A percentile compares a stretch with the other conserved stretches of the same genome.
Conservation (phyloP, 164 flowering plant species). For the Buxus sempervirens region DNA sequence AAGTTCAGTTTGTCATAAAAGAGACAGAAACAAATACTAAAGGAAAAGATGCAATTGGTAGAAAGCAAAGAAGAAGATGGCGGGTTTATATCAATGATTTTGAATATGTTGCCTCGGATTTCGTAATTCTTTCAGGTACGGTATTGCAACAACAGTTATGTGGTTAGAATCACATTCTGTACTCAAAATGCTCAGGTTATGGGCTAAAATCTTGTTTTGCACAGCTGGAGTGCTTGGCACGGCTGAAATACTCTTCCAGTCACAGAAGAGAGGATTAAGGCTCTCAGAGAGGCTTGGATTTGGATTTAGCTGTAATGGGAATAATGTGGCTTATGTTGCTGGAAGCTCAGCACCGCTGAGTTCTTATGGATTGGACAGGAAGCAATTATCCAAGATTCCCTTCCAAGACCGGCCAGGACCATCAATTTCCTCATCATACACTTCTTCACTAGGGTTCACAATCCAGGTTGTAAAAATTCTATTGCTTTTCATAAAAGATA, state of each 20-base stretch:
- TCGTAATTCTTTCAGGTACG: conserved; percentile 56
- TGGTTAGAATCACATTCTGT: no score
- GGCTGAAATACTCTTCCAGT: conserved; percentile 41
- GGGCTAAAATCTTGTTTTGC: not conserved
- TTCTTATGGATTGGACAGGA: no score
- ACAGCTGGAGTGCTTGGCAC: conserved; percentile 66
- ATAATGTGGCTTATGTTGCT: conserved; percentile 45
- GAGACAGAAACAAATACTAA: conserved; percentile 17
- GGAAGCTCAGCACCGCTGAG: no score
- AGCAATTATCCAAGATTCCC: no score
- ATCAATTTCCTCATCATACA: no score
- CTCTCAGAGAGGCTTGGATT: conserved; percentile 48
- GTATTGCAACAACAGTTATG: not conserved
- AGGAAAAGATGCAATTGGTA: conserved; percentile 4
- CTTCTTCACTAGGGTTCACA: no score
- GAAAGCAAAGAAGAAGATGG: conserved; percentile 43
- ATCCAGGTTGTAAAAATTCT: no score
- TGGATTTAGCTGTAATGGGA: conserved; percentile 57
- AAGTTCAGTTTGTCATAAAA: conserved; percentile 40
- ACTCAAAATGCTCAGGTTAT: no score
- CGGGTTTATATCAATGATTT: conserved; percentile 43
- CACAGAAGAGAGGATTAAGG: no score
- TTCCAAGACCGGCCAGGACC: no score
- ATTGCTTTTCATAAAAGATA: no score
- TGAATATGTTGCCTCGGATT: conserved; percentile 42